Evolutionary conservation across 306 rosid genomes (phyloP), one percentile per base, ranked within the genome.

Genomic region (Castanea sativa): DNA sequence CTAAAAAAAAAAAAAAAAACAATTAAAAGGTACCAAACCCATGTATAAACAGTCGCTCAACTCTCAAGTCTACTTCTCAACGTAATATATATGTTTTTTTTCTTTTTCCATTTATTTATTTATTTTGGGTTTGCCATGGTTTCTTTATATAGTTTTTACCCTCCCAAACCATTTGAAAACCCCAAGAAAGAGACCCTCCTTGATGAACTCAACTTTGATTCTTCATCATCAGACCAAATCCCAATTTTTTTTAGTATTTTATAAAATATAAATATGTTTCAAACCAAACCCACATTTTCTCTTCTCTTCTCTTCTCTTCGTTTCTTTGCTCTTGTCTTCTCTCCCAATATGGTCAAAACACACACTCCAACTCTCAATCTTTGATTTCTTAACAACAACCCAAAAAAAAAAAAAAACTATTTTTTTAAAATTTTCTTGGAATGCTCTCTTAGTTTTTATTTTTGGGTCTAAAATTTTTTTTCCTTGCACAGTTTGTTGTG

Each of bases 171-270:
- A 76, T 76, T 84, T 84, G 84, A 80, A 84, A 84, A 73, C 67
- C 82, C 85, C 85, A 41, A 84, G 85, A 80, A 81, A 80, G 64
- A 73, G 87, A 73, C 85, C 53, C 63, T 80, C 78, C 77, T 77
- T 73, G 84, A 73, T 73, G 79, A 84, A 77, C 84, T 80, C 65
- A 80, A 73, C 82, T 77, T 81, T 71, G 87, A 84, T 79, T 71
- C 85, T 77, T 35, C 85, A 69, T 84, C 80, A 43, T 84, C 80
- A 51, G 67, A 77, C 82, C 82, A 80, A 84, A 73, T 73, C 77
- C 75, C 74, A 76, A 63, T 69, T 29, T 77, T 56, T 6, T 63
- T 59, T 33, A 33, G 51, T 33, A 35, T 67, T 67, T 67, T 67
- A 19, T 35, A 18, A 16, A 7, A 4, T 67, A 67, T 67, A 67